Base-by-base conservation (phyloP, 192 early-diverging fungal genomes). In the Coemansia sp. region DNA sequence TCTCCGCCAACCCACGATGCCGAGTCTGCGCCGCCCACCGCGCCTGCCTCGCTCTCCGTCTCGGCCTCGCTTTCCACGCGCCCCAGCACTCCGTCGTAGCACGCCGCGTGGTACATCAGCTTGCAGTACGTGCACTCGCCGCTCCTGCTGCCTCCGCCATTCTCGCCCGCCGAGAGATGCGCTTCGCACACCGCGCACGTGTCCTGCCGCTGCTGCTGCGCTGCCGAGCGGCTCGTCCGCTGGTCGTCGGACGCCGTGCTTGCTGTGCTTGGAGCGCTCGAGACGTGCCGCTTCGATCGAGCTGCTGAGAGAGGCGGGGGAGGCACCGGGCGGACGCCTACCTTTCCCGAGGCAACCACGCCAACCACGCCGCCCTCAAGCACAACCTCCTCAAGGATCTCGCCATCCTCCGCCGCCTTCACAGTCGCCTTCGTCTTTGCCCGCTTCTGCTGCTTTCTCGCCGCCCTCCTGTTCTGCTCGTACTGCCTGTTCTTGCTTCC, bases 71-170 rank as follows among this genome's bases (percentile, higher is more conserved):
- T 32, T 0, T 32, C 32, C 32, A 2, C 7, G 11, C 70, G 62
- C 48, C 25, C n/a, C 16, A 40, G 44, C 61, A 73, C 22, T 14
- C 11, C 0, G 1, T 16, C 32, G 38, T 70, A 76, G 65, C 74
- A 76, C 0, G 9, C 4, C 20, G 43, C 45, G 60, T 76, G 74
- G 54, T 64, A 76, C 0, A 20, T 9, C 25, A 76, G 25, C 16
- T 48, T 44, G 39, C 74, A 76, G 10, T 25, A 46, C 11, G 22
- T 42, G 41, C 74, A 76, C 4, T 8, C 19, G 22, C 51, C 51
- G 14, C 3, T 17, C 9, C 3, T 25, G 51, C 50, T 12, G 19
- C 10, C 12, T 4, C 19, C 12, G 22, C 51, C 8, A 54, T 25
- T 25, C 8, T 13, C 12, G 22, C 51, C 8, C 20, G 51, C 20